These are phyloP conservation scores for Prunus campanulata DNA, from an alignment of 306 rosid genomes.

Conservation along the genomic window DNA sequence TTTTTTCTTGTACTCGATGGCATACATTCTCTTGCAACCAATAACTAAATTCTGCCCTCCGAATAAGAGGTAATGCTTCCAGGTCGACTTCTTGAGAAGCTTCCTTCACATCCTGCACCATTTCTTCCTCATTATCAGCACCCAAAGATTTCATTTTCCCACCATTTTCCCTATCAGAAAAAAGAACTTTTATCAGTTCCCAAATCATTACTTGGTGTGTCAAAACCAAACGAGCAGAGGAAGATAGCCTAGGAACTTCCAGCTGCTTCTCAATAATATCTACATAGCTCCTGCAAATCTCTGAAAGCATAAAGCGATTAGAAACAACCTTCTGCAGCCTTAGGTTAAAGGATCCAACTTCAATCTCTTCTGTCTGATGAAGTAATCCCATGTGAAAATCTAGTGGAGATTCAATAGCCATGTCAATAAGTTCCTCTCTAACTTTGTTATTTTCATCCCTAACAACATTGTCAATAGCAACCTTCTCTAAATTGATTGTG, in stretches of 20 bases:
- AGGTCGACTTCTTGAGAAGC: slow-evolving; percentile 57
- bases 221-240: slow-evolving; percentile 55
- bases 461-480: slow-evolving; percentile 79
- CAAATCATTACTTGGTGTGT: slow-evolving; percentile 90
- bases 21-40: slow-evolving; percentile 96
- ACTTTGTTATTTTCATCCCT: slow-evolving; percentile 84
- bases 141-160: slow-evolving; percentile 48
- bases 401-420: slow-evolving; percentile 66
- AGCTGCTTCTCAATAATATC: slow-evolving; percentile 75
- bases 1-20: slow-evolving; percentile 70
- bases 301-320: slow-evolving; percentile 57
- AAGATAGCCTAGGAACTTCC: slow-evolving; percentile 70
- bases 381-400: slow-evolving; percentile 65
- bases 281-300: slow-evolving; percentile 69
- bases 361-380: slow-evolving; percentile 61
- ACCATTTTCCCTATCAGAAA: slow-evolving; percentile 62
- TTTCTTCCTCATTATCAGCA: slow-evolving; percentile 84
- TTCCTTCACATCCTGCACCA: slow-evolving; percentile 83
- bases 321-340: slow-evolving; percentile 71
- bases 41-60: slow-evolving; percentile 94
- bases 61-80: slow-evolving; percentile 82
- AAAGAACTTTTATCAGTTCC: slow-evolving; percentile 94
- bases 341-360: slow-evolving; percentile 65
- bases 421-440: slow-evolving; percentile 64
- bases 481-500: slow-evolving; percentile 74